These are phyloP conservation scores for Solanum hybrid DNA, from an alignment of 305 asterid species.

Conservation along the genomic window DNA sequence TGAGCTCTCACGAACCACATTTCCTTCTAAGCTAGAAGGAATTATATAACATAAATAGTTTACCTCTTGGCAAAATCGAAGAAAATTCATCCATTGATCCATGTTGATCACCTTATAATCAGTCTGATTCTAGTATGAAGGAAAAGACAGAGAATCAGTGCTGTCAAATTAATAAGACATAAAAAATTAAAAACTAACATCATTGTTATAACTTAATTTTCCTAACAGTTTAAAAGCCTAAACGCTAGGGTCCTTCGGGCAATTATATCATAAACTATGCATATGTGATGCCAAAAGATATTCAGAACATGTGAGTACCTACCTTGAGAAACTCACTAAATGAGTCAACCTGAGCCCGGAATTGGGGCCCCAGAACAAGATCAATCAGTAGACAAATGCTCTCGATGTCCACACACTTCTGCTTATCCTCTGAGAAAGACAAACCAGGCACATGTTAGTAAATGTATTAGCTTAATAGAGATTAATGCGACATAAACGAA, in stretches of 20 bases:
- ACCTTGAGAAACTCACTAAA: conserved; percentile 72
- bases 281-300: not conserved
- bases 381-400: conserved; percentile 62
- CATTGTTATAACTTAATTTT: not conserved
- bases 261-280: not conserved
- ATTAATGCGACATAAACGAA: not conserved
- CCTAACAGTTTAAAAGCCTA: not conserved
- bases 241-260: not conserved
- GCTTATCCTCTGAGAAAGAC: conserved; percentile 64
- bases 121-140: conserved; percentile 44
- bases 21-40: not conserved
- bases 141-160: conserved; percentile 8
- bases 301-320: conserved; percentile 2
- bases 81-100: conserved; percentile 90
- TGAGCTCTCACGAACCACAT: not conserved
- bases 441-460: conserved; percentile 5
- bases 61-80: conserved; percentile 82
- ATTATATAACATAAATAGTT: not conserved
- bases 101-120: conserved; percentile 79
- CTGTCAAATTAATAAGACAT: not conserved
- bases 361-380: conserved; percentile 60
- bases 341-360: conserved; percentile 53
- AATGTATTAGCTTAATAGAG: conserved; percentile 6
- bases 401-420: conserved; percentile 68
- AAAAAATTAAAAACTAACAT: not conserved